These are phyloP conservation scores for Calocera cornea DNA, from an alignment of 768 basidiomycete genomes.

Conservation along the genomic window DNA sequence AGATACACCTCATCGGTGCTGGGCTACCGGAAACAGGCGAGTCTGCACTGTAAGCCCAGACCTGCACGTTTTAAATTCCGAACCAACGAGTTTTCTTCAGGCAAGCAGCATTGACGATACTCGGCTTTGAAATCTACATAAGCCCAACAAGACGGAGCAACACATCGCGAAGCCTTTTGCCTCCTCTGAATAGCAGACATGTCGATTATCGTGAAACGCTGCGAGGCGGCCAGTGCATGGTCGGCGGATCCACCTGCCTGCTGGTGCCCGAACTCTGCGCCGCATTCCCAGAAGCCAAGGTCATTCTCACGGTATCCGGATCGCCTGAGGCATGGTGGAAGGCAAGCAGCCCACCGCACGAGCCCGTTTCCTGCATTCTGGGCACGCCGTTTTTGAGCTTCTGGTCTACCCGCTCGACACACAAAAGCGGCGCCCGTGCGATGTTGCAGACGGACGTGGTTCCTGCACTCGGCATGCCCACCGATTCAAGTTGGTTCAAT, in stretches of 20 bases:
- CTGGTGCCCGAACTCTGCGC: neutral
- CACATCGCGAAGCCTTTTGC: too few species aligned
- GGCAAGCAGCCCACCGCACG: neutral
- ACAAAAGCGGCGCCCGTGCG: too few species aligned
- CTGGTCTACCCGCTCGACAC: neutral
- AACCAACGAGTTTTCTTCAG: too few species aligned
- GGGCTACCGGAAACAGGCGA: too few species aligned
- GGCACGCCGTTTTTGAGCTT: neutral
- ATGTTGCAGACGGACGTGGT: too few species aligned
- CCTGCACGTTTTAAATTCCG: too few species aligned
- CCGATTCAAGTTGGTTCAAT: neutral
- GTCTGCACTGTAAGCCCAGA: too few species aligned
- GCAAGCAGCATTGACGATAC: too few species aligned
- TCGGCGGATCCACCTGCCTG: neutral
- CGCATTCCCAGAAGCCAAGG: constrained; percentile 4
- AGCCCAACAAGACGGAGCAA: too few species aligned
- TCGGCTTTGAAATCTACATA: too few species aligned
- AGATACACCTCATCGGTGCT: too few species aligned
- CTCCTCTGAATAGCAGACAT: too few species aligned
- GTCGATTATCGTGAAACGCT: neutral
- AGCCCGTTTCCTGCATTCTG: neutral
- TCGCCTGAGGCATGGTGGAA: neutral
- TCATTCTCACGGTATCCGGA: neutral
- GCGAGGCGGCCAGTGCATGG: neutral
- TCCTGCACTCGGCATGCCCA: neutral